Evolutionary conservation across 2,329 filamentous ascomycete genomes (phyloP), one percentile per base, ranked within the genome.

Genomic region (Fonsecaea erecta): DNA sequence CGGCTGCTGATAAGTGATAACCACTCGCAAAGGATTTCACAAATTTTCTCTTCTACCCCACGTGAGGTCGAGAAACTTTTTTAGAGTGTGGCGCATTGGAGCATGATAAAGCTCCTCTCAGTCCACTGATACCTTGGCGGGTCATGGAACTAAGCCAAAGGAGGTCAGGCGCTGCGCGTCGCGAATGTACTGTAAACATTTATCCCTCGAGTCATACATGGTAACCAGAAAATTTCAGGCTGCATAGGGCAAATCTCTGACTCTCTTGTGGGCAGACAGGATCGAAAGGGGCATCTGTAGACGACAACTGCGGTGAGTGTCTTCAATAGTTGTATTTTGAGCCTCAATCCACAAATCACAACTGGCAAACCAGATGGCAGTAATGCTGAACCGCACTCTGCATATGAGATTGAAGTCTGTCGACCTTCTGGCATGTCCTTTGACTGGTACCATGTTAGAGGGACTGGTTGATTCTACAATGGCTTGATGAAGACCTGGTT

Each of bases 11-110:
- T 24, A 48, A 26, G 18, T 16, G 18, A n/a, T n/a, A n/a, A n/a
- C n/a, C n/a, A n/a, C n/a, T n/a, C n/a, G n/a, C n/a, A 18, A 24
- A 48, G 21, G 21, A 48, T 48, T 24, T 48, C 43, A 48, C 43
- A 48, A 48, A 48, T 48, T 48, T 48, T 48, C 43, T 24, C 12
- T 48, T 48, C 18, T 24, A 48, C 43, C 43, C 43, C 43, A 48
- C 43, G 43, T 48, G 43, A 48, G 43, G 43, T 24, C 43, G 9
- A 43, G 43, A 48, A 48, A 48, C 43, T 48, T 48, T 48, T 48
- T 48, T 24, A 48, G 21, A 48, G 18, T 48, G 43, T 48, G 43
- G 43, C 43, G 43, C 43, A 48, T 48, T 34, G 14, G 18, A 48
- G 18, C 43, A 48, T 24, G 43, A 48, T 48, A 48, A 48, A 21